Evolutionary conservation across 306 rosid genomes (phyloP), one percentile per base, ranked within the genome.

Genomic region (Carpinus fangiana): DNA sequence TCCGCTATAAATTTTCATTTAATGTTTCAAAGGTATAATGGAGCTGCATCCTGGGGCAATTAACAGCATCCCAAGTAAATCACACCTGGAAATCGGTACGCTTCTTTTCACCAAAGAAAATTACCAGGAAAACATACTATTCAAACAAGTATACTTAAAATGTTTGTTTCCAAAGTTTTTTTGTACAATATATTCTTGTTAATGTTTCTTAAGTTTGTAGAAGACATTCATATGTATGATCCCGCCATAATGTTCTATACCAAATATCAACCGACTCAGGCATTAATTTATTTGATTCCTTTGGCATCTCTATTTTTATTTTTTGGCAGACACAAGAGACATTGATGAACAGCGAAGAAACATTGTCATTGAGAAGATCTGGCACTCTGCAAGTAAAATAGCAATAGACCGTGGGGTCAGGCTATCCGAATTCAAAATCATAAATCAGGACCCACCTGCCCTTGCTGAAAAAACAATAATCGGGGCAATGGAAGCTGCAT

Each of bases 391-490:
- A 14, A 87, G 64, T 76, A 69, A 78, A 79, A 87, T 95, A 81
- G 86, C 91, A 70, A 82, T 80, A 86, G 87, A 81, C 4, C 90
- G 94, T 34, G 86, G 87, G 74, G 96, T 91, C 82, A 91, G 53
- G 82, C 90, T 95, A 72, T 88, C 97, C 2, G 91, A 90, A 78
- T 92, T 95, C 74, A 89, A 75, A 76, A 85, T 92, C 62, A 46
- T 95, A 55, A 95, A 95, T 82, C 98, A 95, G 87, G 98, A 95
- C 83, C 98, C 98, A 61, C 98, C 98, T 3, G 91, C 98, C 60
- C 90, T 83, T 73, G 91, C 98, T 69, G 90, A 89, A 10, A 86
- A 80, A 72, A 85, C 86, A 72, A 85, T 95, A 81, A 55, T 87
- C 56, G 84, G 83, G 78, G 96, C 93, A n/a, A 86, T 93, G 97